These are phyloP conservation scores for Penicillium freii DNA, from an alignment of 2,329 filamentous ascomycete species.

Conservation along the genomic window DNA sequence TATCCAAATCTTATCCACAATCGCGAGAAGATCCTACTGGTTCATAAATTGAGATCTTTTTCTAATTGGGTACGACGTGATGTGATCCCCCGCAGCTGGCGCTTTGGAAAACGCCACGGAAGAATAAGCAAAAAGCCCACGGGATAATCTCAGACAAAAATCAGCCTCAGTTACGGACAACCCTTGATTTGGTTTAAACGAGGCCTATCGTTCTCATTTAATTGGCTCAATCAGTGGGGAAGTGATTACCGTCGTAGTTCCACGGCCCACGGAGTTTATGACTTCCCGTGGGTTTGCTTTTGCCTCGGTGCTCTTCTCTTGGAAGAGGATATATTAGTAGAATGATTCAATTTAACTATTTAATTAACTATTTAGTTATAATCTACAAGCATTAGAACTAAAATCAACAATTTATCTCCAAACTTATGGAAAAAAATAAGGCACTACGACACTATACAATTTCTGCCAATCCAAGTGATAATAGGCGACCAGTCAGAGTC, in stretches of 20 bases:
- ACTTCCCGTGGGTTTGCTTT: background rate
- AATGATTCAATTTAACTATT: background rate
- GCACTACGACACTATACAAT: background rate
- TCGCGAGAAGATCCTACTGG: background rate
- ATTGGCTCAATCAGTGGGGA: background rate
- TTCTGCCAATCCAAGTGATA: background rate
- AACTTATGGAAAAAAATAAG: background rate
- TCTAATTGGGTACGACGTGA: background rate
- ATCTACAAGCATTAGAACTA: background rate
- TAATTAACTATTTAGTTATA: background rate
- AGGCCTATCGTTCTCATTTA: background rate
- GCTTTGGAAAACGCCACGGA: background rate
- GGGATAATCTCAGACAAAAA: background rate
- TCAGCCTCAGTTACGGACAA: background rate
- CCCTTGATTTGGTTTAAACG: background rate
- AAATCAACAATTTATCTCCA: background rate
- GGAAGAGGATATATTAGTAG: too few species aligned
- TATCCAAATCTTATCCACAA: background rate
- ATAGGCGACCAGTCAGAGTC: conserved; percentile 26
- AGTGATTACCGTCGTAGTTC: background rate
- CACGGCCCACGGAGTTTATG: background rate
- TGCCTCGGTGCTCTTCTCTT: background rate
- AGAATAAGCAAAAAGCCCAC: background rate
- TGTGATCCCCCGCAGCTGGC: background rate
- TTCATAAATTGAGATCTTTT: background rate